Conservation (phyloP, 2,329 filamentous ascomycete species). For the Stemphylium vesicarium region DNA sequence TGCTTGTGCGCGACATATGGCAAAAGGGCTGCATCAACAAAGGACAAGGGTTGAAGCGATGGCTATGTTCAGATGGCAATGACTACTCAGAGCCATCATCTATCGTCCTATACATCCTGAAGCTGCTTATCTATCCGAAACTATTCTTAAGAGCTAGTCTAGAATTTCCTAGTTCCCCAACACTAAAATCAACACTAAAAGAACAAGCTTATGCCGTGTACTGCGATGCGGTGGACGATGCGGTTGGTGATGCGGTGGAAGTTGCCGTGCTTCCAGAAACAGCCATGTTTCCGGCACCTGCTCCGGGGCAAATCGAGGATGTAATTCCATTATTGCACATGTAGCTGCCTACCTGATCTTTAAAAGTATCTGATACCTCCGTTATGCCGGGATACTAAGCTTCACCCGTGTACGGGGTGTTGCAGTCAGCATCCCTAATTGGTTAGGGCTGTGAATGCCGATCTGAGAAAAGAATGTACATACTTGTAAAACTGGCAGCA, state of each 20-base stretch:
- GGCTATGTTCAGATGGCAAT: background rate
- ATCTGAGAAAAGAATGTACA: background rate
- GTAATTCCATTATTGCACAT: slow-evolving; percentile 15
- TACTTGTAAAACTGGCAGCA: slow-evolving; percentile 14
- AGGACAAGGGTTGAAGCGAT: background rate
- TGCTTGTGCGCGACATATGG: background rate
- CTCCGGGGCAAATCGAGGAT: slow-evolving; percentile 6
- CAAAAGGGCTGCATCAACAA: background rate
- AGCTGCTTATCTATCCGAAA: background rate
- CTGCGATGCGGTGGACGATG: background rate
- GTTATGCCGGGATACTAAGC: slow-evolving; percentile 9
- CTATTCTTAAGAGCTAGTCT: background rate
- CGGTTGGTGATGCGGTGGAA: background rate
- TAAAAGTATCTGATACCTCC: slow-evolving; percentile 5
- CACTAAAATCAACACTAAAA: background rate
- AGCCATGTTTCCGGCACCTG: background rate
- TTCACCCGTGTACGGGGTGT: background rate
- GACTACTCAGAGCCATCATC: background rate
- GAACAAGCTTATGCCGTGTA: background rate
- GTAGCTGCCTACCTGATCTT: slow-evolving; percentile 14
- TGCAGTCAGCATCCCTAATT: slow-evolving; percentile 9
- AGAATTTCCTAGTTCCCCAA: background rate
- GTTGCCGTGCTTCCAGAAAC: background rate
- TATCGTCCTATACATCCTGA: too few relatives aligned
- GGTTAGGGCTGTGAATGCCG: background rate